A percentile compares a stretch with the other conserved stretches of the same genome.
Evolutionary conservation across 2,329 filamentous ascomycete genomes (phyloP).

Genomic region (Penicillium sp.): DNA sequence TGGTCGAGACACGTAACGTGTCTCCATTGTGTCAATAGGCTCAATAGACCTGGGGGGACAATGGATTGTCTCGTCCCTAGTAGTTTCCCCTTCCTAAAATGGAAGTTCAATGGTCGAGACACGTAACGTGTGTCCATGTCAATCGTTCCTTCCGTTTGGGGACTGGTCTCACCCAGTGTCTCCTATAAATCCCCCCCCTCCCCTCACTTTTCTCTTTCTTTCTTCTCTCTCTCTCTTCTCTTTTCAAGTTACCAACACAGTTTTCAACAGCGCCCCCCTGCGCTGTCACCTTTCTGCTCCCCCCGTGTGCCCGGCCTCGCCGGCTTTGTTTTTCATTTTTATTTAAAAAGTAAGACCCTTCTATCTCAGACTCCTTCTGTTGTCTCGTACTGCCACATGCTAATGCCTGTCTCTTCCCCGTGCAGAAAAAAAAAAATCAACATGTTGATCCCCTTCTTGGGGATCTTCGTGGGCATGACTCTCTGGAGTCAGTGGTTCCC

Average conservation of each 20-base stretch:
- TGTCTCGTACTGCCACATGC: background rate
- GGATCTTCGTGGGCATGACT: constrained; percentile 20
- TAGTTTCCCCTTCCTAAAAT: background rate
- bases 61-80: background rate
- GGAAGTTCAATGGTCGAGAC: background rate
- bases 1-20: background rate
- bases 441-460: constrained; percentile 24
- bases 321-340: constrained; percentile 1
- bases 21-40: background rate
- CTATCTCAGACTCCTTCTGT: too few relatives aligned
- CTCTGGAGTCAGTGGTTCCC: constrained; percentile 26
- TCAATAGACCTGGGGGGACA: too few relatives aligned
- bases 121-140: background rate
- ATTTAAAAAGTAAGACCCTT: background rate
- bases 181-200: background rate
- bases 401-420: background rate
- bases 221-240: constrained; percentile 1
- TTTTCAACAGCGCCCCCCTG: background rate
- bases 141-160: background rate
- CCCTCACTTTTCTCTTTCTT: constrained; percentile 1
- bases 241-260: background rate
- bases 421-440: constrained; percentile 4
- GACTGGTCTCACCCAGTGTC: background rate
- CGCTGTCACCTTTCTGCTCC: background rate
- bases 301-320: background rate